Evolutionary conservation across 768 basidiomycete genomes (phyloP), one percentile per base, ranked within the genome.

Genomic region (Termitomyces sp.): DNA sequence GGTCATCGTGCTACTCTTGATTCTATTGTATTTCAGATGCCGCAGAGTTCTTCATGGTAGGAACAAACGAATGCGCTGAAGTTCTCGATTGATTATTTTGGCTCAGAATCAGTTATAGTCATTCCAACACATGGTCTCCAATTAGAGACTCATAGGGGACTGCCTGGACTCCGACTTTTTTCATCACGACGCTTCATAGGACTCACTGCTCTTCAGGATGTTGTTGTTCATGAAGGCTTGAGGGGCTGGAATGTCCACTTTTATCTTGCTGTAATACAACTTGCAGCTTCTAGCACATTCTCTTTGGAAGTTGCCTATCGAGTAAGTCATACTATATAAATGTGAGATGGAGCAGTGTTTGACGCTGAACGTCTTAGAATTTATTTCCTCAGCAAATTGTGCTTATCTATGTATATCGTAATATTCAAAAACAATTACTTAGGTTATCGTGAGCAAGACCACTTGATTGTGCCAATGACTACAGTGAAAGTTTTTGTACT

Each of bases 191-290:
- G 69, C 4, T 91, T 92, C 68, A 82, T 92, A 60, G 84, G 87
- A 7, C 67, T 79, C 30, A 67, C 74, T 0, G 62, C 67, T 2
- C 68, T 92, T 20, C 75, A 79, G 52, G 87, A 90, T 56, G 73
- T 88, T 45, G 63, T 91, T 30, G 85, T 92, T 54, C 87, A 90
- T 63, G 91, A 93, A 68, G 90, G 84, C 1, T 68, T 92, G 16
- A 76, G 70, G 11, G 70, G 87, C 48, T 93, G 90, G 90, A 76
- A 88, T 67, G 78, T 91, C 22, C 77, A 82, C 16, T 89, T 83
- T 65, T 90, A 88, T 65, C 71, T 91, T 9, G 84, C 78, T 14
- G 77, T 76, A 26, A 62, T 85, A 22, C 72, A 74, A 32, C 64
- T 67, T 35, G 66, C 72, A 32, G 60, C 56, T 28, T 61, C 60